Base-by-base conservation (phyloP, 1,284 basidiomycete genomes). In the Heterobasidion parviporum region DNA sequence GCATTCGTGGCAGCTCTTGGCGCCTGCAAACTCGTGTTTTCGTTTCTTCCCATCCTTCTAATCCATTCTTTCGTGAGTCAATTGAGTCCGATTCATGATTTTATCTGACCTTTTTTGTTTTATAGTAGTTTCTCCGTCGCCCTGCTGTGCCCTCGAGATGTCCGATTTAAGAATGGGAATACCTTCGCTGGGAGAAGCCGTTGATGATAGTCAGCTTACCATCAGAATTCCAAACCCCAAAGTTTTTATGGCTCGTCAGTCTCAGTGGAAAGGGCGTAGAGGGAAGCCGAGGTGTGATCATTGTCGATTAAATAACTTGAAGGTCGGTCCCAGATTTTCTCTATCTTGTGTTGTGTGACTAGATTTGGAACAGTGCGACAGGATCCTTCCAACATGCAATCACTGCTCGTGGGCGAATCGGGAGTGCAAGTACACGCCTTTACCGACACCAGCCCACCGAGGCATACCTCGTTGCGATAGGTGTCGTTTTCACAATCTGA, bases 201-300 rank as follows among this genome's bases (percentile, higher is more conserved):
- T 72, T 60, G 82, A 82, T 66, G 82, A 84, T 66, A 71, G 72
- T 57, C 80, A 81, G 59, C 74, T 85, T 60, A 83, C 77, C 57
- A 85, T 85, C 64, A 75, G 79, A 58, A 86, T 85, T 34, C 70
- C 72, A 7, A 72, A 72, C 57, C 70, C 70, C 18, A 72, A 70
- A 63, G 63, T 70, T 10, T 71, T 67, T 59, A 68, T 72, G 66
- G 70, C 69, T 43, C 67, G 70, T 36, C 83, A 85, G 64, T 85
- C 82, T 48, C 80, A 82, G 57, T 85, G 84, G 84, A 83, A 84
- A 62, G 83, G 84, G 57, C 76, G 81, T 60, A 75, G 83, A 68
- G 84, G 83, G 55, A 87, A 87, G 64, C 83, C 84, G 61, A 75
- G 84, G 55, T 87, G 84, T 65, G 84, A 87, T 69, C 78, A 82